Evolutionary conservation across 768 basidiomycete genomes (phyloP), one percentile per base, ranked within the genome.

Genomic region (Suillus subluteus): DNA sequence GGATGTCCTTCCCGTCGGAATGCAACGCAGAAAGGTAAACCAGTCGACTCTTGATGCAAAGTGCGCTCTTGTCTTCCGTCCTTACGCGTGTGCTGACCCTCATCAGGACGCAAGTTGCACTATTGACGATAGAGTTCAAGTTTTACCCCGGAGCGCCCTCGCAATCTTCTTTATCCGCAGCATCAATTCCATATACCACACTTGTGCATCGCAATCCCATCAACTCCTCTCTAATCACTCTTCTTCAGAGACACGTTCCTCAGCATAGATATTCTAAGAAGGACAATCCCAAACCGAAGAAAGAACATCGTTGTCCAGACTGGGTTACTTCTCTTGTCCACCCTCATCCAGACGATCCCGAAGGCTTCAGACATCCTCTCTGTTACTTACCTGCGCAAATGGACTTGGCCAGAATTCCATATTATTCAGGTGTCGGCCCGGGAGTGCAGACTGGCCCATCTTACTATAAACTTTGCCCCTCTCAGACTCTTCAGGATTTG

Each of bases 21-120:
- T 98, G 95, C 89, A 91, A 69, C 82, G 87, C 67, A 82, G 89
- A 66, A 90, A 83, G 70, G 70, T 83, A 64, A 98, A 96, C 75
- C 91, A 94, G 75, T 95, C 94, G 8, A 84, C 81, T 30, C 96
- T 92, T 88, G 91, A 96, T 79, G 80, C 82, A 75, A 94, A 86
- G 95, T 97, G 77, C 69, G 87, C 80, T 40, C 48, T 52, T 58
- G 64, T 62, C 62, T 76, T 62, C 55, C 23, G 5, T 46, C 67
- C 55, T 35, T 68, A 68, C 48, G 40, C 11, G 37, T 55, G 40
- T 26, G 40, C 68, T 74, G 48, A 79, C 50, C 35, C 63, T 48
- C 7, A 65, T 55, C 75, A 96, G 94, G 79, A 87, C 82, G n/a
- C 85, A 86, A 74, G 86, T 84, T 15, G 85, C 86, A 18, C 78